Evolutionary conservation across 2,329 filamentous ascomycete species (phyloP), one percentile per base, ranked within the genome.

Genomic region (Aspergillus texensis): DNA sequence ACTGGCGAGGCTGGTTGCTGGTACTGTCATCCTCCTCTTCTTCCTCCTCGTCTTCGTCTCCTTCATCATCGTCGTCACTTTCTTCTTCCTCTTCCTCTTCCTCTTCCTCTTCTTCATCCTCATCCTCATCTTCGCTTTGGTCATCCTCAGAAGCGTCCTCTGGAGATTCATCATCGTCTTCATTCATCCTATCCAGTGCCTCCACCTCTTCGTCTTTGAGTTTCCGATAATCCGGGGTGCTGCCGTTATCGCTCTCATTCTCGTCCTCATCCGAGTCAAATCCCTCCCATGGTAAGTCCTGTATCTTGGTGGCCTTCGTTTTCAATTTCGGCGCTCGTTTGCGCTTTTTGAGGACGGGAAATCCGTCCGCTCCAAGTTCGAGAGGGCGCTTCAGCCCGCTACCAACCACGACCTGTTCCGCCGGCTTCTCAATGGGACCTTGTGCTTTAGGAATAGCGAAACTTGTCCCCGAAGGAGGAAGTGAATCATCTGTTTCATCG

Each of bases 341-440:
- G 58, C 93, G 86, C 75, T 93, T 95, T 73, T 91, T 90, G 58
- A 98, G 88, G 3, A 97, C 82, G 0, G 94, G 95, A 61, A 88
- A 88, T 8, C 94, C 93, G 63, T 90, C 88, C 1, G 92, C 88
- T 66, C 92, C 93, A 11, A 93, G 69, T 52, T 96, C 91, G 12
- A 99, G 82, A 1, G 94, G 93, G 48, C 94, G 86, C 77, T 98
- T 98, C 63, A 99, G 78, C 8, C 95, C 95, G 65, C 89, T 90
- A 24, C 95, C 95, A 59, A 71, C 58, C 14, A 66, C 63, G 32
- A 66, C 57, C 39, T 56, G 62, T 46, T 60, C 63, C 16, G n/a
- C 60, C 39, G 58, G 66, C 41, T 66, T 75, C 74, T 69, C 83
- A 76, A 62, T 58, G 88, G 88, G 21, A 91, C 77, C 34, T 61